Evolutionary conservation across 768 basidiomycete genomes (phyloP), one percentile per base, ranked within the genome.

Genomic region (Russula lepida): DNA sequence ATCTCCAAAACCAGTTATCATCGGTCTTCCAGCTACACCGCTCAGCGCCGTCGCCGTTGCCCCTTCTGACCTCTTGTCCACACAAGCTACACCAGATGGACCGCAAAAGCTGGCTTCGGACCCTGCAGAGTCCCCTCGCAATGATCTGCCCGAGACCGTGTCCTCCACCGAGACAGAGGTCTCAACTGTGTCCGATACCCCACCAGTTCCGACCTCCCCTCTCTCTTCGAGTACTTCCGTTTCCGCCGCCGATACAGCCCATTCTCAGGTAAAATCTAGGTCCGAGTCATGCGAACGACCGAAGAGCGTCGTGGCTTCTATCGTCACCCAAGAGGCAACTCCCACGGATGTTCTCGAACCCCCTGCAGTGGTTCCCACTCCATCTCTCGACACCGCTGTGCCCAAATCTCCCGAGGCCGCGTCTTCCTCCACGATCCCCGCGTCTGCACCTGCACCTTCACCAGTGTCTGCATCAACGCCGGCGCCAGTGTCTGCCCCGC

Each of bases 221-320:
- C 71, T 77, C 4, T 84, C 85, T 15, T 80, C 81, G 4, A 78
- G 76, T 50, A 86, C 86, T 1, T 86, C 85, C 0, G 62, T 85
- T 2, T 85, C 84, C 7, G 62, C 67, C 9, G 62, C 70, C 2
- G 71, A 70, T 9, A 66, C 73, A 0, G 66, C 73, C 9, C 66
- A 71, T 9, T 69, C 69, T 6, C 71, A 73, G 44, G 68, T 64
- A 56, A 54, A 67, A 64, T 30, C 44, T 13, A 30, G 33, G 21
- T 21, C 44, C 0, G 56, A 53, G 51, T 27, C 56, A 21, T 39
- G 15, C 1, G 61, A 62, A 2, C 65, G 58, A 3, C 56, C 9
- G 12, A 27, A 32, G 27, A 30, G n/a, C n/a, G 30, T 56, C 6
- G 48, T 15, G 8, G 53, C 39, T 19, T n/a, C 43, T 4, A 37